Percentiles rank a stretch among this genome's conserved stretches.
Evolutionary conservation across 2,329 filamentous ascomycete species (phyloP).

Genomic region (Rachicladosporium sp.): DNA sequence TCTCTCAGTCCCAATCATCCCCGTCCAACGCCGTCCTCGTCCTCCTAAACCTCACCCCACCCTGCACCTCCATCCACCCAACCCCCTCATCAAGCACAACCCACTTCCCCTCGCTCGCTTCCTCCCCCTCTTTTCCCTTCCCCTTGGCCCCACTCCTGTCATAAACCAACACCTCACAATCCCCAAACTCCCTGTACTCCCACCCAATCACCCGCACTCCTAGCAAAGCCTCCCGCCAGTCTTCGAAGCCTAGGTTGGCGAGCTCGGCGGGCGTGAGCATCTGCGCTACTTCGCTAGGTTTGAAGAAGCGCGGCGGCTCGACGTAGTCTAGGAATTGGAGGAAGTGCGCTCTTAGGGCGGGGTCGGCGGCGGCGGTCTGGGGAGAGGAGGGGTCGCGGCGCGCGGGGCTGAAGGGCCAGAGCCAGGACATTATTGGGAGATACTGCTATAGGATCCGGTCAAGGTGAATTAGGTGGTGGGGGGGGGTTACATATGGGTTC

Average conservation of each 20-base stretch:
- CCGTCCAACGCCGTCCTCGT: no score
- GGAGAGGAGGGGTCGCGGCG: slow-evolving; percentile 8
- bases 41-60: no score
- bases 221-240: slow-evolving; percentile 36
- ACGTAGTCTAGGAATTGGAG: slow-evolving; percentile 17
- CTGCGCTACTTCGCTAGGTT: slow-evolving; percentile 37
- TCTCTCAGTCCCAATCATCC: no score
- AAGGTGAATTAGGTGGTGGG: no score
- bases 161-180: slow-evolving; percentile 31
- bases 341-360: slow-evolving; percentile 15
- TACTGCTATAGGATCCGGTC: neutral
- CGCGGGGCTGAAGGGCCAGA: slow-evolving; percentile 5
- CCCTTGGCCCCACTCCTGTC: no score
- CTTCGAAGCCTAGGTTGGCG: slow-evolving; percentile 19
- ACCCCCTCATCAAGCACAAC: no score
- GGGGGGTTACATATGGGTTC: no score
- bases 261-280: slow-evolving; percentile 31
- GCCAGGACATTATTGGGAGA: slow-evolving; percentile 1
- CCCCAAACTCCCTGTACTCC: slow-evolving; percentile 30
- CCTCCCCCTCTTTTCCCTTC: no score
- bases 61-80: no score
- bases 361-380: slow-evolving; percentile 16
- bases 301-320: slow-evolving; percentile 37
- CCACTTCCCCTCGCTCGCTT: no score
- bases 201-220: slow-evolving; percentile 33